Evolutionary conservation across 495 filamentous ascomycete genomes (phyloP).

Genomic region (Neurospora terricola): DNA sequence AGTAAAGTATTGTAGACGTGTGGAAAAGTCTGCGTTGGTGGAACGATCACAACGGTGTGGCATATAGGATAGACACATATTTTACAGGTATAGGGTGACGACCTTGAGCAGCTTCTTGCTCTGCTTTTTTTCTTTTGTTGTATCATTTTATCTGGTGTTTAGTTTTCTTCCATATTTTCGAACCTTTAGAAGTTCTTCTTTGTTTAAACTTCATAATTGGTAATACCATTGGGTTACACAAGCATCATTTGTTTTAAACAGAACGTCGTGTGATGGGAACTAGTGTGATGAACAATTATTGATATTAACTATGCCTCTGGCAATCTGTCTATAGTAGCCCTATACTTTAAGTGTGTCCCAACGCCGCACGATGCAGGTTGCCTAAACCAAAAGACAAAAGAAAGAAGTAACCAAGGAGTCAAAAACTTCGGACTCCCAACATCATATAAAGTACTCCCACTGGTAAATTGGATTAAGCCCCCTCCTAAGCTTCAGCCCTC

Average conservation of each 20-base stretch:
- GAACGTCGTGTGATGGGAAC: neutral
- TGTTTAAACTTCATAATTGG: neutral
- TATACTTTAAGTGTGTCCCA: neutral
- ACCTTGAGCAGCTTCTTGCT: neutral
- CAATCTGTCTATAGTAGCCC: neutral
- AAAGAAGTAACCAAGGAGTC: neutral
- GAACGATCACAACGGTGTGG: neutral
- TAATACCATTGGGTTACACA: neutral
- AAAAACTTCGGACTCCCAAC: neutral
- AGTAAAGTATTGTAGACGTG: conserved; percentile 33
- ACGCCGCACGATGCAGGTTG: neutral
- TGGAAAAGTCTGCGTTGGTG: neutral
- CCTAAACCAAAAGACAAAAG: neutral
- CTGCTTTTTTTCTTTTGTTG: neutral
- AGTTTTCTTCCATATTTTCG: neutral
- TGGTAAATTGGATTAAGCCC: neutral
- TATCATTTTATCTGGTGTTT: neutral
- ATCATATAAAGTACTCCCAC: neutral
- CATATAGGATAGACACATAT: neutral
- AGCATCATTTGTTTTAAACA: neutral
- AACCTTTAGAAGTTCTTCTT: neutral
- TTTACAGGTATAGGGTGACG: neutral
- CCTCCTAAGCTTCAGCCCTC: neutral
- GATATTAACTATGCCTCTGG: neutral
- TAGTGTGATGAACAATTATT: neutral